These are phyloP conservation scores for Biancaea sappan DNA, from an alignment of 306 rosid genomes.

Conservation along the genomic window DNA sequence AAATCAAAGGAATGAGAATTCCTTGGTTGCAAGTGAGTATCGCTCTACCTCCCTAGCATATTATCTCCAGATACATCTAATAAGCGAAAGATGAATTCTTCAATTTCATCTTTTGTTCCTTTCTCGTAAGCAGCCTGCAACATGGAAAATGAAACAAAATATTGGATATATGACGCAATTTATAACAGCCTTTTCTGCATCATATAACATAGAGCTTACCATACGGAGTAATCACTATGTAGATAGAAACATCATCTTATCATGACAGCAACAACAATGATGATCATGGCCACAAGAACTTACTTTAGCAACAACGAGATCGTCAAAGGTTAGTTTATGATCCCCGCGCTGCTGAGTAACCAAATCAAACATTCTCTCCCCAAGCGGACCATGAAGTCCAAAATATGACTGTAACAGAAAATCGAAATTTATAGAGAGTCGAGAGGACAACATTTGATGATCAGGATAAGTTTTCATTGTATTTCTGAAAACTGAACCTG, in stretches of 20 bases:
- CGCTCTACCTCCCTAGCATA: constrained; percentile 48
- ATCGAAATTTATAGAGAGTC: not conserved
- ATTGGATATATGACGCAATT: constrained; percentile 7
- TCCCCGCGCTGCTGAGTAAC: constrained; percentile 79
- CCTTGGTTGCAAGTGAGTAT: not conserved
- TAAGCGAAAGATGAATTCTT: constrained; percentile 57
- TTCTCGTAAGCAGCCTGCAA: constrained; percentile 67
- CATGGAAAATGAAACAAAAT: constrained; percentile 15
- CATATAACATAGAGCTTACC: not conserved
- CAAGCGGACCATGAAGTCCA: constrained; percentile 65
- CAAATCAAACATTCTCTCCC: constrained; percentile 74
- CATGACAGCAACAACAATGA: not conserved
- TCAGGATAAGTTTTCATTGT: constrained; percentile 8
- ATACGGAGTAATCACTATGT: not conserved
- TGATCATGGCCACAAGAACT: constrained; percentile 25
- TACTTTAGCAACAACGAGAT: constrained; percentile 85
- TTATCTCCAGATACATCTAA: constrained; percentile 58
- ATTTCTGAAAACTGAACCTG: constrained; percentile 49
- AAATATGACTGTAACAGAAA: constrained; percentile 51
- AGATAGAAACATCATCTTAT: constrained; percentile 1
- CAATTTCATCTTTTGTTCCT: constrained; percentile 68
- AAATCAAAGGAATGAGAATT: constrained; percentile 20
- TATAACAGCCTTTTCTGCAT: not conserved
- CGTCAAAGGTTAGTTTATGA: constrained; percentile 73
- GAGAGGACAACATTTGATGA: constrained; percentile 3